Conservation (phyloP, 2,329 filamentous ascomycete genomes). For the Trichoderma citrinoviride region DNA sequence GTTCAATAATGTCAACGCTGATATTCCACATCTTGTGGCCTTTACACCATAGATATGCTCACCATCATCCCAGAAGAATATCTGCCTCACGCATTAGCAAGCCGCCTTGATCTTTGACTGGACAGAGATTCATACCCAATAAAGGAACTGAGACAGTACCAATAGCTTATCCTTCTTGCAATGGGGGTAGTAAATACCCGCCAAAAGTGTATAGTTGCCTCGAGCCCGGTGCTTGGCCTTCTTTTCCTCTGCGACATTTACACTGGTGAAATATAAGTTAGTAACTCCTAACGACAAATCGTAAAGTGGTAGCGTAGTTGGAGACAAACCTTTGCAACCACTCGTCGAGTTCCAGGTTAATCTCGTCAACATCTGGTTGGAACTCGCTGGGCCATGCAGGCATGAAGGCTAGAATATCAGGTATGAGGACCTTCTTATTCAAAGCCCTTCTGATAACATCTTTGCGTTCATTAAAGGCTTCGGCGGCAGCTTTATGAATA, state of each 20-base stretch:
- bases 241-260: constrained; percentile 7
- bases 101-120: not conserved
- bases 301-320: not conserved
- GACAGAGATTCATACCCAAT: constrained; percentile 2
- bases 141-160: constrained; percentile 12
- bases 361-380: constrained; percentile 9
- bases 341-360: constrained; percentile 7
- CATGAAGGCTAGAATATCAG: not conserved
- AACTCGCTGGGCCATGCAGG: not conserved
- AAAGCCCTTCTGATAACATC: not conserved
- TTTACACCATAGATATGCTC: not conserved
- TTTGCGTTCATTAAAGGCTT: not conserved
- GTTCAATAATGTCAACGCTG: not conserved
- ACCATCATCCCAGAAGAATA: constrained; percentile 8
- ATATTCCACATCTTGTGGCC: not conserved
- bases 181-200: constrained; percentile 7
- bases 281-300: not conserved
- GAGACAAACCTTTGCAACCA: constrained; percentile 6
- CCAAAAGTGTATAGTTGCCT: constrained; percentile 11
- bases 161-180: constrained; percentile 13
- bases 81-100: not conserved
- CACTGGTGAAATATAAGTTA: not conserved
- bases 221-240: constrained; percentile 6
- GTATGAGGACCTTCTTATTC: not conserved
- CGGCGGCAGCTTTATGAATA: not conserved